A percentile compares a stretch with the other conserved stretches of the same genome.
Conservation (phyloP, 2,329 filamentous ascomycete species). For the Phyllosticta citribraziliensis region DNA sequence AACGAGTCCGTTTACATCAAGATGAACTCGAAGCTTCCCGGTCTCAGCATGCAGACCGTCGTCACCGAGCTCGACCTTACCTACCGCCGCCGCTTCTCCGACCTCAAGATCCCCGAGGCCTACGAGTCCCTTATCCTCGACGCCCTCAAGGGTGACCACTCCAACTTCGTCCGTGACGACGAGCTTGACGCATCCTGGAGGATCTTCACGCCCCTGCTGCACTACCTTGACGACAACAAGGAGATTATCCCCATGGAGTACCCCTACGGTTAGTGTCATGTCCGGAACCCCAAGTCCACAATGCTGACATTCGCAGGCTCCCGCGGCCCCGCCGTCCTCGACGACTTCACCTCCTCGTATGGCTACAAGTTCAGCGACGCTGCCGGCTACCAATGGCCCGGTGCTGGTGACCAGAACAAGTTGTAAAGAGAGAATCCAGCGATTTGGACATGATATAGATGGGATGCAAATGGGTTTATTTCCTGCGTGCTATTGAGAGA, state of each 20-base stretch:
- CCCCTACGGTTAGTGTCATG: constrained; percentile 69
- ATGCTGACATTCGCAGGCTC: constrained; percentile 55
- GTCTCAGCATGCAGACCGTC: constrained; percentile 98
- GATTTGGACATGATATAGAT: neutral
- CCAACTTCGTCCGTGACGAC: constrained; percentile 63
- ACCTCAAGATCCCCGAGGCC: constrained; percentile 97
- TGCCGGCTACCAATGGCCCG: constrained; percentile 81
- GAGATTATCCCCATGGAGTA: constrained; percentile 99
- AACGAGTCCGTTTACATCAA: constrained; percentile 99
- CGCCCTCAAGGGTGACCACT: constrained; percentile 97
- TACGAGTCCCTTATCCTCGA: constrained; percentile 97
- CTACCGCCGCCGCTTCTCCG: constrained; percentile 95
- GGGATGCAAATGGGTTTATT: neutral
- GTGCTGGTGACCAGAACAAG: constrained; percentile 68
- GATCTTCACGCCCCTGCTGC: constrained; percentile 92
- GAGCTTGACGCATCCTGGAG: constrained; percentile 97
- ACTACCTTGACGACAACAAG: constrained; percentile 98
- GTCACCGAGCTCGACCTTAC: constrained; percentile 97
- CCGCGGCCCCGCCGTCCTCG: constrained; percentile 87
- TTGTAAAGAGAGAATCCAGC: constrained; percentile 47
- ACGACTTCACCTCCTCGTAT: constrained; percentile 96
- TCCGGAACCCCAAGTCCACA: neutral
- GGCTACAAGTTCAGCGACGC: constrained; percentile 99
- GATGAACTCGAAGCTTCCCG: constrained; percentile 99
- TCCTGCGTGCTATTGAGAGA: neutral